Conservation (phyloP, 176 grass and related monocot species). For the Musa itinerans region DNA sequence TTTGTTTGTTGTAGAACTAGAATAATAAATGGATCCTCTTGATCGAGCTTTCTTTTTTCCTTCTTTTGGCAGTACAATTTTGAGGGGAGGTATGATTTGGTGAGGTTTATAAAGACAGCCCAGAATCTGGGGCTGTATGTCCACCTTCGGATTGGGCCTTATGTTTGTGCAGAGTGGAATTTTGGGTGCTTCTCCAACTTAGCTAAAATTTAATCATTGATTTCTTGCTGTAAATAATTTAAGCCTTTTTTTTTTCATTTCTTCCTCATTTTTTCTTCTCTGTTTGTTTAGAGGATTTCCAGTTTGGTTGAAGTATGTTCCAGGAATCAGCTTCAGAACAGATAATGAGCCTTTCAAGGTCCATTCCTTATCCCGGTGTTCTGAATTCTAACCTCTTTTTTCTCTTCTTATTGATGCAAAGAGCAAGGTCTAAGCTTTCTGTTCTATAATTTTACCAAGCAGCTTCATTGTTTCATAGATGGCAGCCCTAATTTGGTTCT, state of each 20-base stretch:
- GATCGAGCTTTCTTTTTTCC: slow-evolving; percentile 23
- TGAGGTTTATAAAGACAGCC: slow-evolving; percentile 85
- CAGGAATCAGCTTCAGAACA: slow-evolving; percentile 98
- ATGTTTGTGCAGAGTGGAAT: slow-evolving; percentile 99
- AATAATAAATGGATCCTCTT: slow-evolving; percentile 13
- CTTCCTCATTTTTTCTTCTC: slow-evolving; percentile 5
- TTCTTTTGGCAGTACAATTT: slow-evolving; percentile 75
- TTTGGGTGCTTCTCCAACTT: slow-evolving; percentile 55
- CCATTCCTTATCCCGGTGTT: neutral
- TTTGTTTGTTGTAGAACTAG: neutral
- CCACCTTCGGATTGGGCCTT: slow-evolving; percentile 92
- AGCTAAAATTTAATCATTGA: neutral
- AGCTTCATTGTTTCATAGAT: neutral
- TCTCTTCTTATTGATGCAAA: neutral
- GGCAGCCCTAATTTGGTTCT: neutral
- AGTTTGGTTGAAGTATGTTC: slow-evolving; percentile 97
- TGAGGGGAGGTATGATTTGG: slow-evolving; percentile 92
- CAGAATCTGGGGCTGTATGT: slow-evolving; percentile 84
- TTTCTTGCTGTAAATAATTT: slow-evolving; percentile 14
- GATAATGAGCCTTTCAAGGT: slow-evolving; percentile 99
- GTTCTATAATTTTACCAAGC: neutral
- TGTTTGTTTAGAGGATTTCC: slow-evolving; percentile 71
- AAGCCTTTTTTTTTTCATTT: slow-evolving; percentile 4
- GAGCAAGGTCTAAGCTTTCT: neutral
- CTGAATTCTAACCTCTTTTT: neutral